Percentiles rank a stretch among this genome's conserved stretches.
Conservation (phyloP, 305 asterid genomes). For the Solanum hybrid region DNA sequence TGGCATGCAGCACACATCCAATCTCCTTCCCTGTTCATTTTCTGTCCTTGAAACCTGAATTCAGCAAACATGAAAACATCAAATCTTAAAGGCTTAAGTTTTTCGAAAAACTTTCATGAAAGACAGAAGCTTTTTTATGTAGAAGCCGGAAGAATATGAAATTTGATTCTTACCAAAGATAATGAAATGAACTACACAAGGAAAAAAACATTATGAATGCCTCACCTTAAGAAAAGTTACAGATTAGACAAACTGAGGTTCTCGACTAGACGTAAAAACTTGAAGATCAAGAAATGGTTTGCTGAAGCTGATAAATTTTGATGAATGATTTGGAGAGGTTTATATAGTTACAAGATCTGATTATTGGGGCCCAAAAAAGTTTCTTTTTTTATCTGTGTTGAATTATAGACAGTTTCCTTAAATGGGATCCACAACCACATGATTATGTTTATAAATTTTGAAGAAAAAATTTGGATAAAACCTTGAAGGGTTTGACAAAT, state of each 20-base stretch:
- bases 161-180: background rate
- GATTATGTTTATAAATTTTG: background rate
- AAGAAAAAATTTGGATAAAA: background rate
- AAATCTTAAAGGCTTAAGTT: background rate
- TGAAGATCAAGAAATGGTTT: background rate
- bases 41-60: background rate
- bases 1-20: slow-evolving; percentile 84
- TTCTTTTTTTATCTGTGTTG: background rate
- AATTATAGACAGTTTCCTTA: slow-evolving; percentile 11
- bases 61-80: background rate
- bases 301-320: slow-evolving; percentile 12
- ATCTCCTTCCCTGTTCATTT: slow-evolving; percentile 53
- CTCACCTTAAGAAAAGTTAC: slow-evolving; percentile 7
- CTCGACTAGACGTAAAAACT: background rate
- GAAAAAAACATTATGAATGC: background rate
- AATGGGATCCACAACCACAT: slow-evolving; percentile 21
- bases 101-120: background rate
- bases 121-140: background rate
- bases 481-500: background rate
- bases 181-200: background rate
- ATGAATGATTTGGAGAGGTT: slow-evolving; percentile 21
- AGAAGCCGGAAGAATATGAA: background rate
- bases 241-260: background rate
- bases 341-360: slow-evolving; percentile 22
- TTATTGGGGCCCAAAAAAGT: slow-evolving; percentile 24